Conservation (phyloP, 345 rosid species). For the Sisymbrium altissimum region DNA sequence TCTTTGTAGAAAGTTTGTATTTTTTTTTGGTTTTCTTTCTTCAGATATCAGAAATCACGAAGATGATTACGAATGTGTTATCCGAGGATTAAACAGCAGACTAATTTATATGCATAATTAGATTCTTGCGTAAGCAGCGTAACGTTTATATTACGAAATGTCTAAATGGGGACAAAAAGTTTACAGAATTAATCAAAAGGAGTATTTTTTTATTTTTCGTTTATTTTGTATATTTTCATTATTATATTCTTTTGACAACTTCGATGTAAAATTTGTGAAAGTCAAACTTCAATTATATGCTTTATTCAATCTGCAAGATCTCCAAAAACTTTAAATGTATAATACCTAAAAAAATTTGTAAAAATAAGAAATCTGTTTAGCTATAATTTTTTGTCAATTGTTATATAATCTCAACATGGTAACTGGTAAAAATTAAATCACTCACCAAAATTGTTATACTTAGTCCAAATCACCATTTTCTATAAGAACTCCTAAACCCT, state of each 20-base stretch:
- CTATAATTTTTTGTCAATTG: background rate
- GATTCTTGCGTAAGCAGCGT: background rate
- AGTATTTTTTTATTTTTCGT: too few species aligned
- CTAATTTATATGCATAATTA: background rate
- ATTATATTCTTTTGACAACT: too few species aligned
- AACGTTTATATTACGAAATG: background rate
- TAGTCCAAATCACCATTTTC: background rate
- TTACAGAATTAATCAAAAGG: too few species aligned
- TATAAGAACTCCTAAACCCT: background rate
- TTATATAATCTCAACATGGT: background rate
- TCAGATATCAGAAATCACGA: conserved; percentile 55
- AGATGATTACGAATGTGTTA: conserved; percentile 52
- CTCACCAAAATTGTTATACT: background rate
- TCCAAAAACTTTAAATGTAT: background rate
- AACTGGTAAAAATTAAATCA: background rate
- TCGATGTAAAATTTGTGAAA: background rate
- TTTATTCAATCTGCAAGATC: background rate
- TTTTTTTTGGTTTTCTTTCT: background rate
- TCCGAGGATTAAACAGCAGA: background rate
- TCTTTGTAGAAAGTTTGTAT: background rate
- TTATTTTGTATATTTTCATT: background rate
- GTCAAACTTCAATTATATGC: background rate
- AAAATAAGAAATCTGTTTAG: background rate
- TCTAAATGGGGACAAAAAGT: too few species aligned
- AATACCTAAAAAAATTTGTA: background rate